phyloP scores from a whole-genome alignment of 108 stramenopile genomes.

The Nannochloropsis oceanica region DNA sequence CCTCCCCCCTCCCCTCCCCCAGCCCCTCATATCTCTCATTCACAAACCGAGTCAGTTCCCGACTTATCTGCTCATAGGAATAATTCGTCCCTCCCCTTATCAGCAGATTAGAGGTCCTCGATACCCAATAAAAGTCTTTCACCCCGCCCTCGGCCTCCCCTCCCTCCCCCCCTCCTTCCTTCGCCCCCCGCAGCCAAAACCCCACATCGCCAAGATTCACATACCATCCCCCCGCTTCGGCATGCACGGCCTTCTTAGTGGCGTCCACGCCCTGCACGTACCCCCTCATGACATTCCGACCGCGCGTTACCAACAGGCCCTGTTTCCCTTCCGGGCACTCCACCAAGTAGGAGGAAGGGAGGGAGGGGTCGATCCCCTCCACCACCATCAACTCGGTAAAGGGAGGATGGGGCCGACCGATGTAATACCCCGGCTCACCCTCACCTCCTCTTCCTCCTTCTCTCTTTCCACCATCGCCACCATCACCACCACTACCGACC shows the following conservation, averaged over 20 bases:
- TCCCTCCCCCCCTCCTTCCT: neutral
- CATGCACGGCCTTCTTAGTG: neutral
- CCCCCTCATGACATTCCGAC: constrained; percentile 7
- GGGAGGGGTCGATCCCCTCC: neutral
- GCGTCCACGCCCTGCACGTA: constrained; percentile 7
- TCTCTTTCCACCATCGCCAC: neutral
- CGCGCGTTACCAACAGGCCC: constrained; percentile 5
- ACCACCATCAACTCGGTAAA: constrained; percentile 10
- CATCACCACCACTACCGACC: too few relatives aligned
- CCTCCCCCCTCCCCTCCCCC: neutral
- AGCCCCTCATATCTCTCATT: neutral
- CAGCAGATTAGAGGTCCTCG: neutral
- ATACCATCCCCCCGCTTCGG: constrained; percentile 15
- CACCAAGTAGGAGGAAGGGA: neutral
- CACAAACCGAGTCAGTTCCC: neutral
- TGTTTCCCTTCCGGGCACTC: constrained; percentile 3
- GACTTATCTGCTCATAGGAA: constrained; percentile 11
- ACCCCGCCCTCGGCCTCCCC: neutral
- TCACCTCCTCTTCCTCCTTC: neutral
- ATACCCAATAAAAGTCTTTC: constrained; percentile 5
- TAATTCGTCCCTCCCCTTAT: constrained; percentile 24
- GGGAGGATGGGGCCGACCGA: constrained; percentile 6
- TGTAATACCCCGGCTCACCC: constrained; percentile 13
- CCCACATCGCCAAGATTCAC: constrained; percentile 16
- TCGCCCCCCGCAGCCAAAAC: neutral